Evolutionary conservation across 345 rosid genomes (phyloP), one percentile per base, ranked within the genome.

Genomic region (Boechera stricta): DNA sequence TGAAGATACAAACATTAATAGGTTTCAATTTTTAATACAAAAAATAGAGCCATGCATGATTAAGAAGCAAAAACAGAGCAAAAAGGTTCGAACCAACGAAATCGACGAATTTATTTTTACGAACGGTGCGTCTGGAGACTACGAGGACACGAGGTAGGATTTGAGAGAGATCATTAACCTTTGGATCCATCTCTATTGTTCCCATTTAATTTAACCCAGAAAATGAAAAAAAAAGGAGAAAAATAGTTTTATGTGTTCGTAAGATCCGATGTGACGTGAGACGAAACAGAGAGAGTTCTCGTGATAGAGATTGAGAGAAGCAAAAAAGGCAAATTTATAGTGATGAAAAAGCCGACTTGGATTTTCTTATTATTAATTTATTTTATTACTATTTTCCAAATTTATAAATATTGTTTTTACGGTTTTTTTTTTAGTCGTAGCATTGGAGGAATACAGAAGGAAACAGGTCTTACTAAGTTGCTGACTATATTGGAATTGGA

Each of bases 71-170:
- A 52, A 38, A 12, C 68, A 42, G 55, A 62, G 61, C 4, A 16
- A 28, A 51, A 35, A 16, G 7, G n/a, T 13, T 29, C 52, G 35
- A 58, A 85, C 90, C 89, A 51, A 87, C 93, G 75, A 86, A 89
- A 75, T 89, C 87, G 7, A 85, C 89, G 56, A 84, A 86, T 80
- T 87, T 87, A 70, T 89, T 87, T 83, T 87, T 85, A 49, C 88
- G 89, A 82, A 88, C 82, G 32, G 86, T 81, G n/a, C 87, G 79
- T 60, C 89, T 69, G 29, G 93, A 85, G 84, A 88, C 88, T 38
- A 88, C 85, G 31, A 88, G 86, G 75, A 87, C 90, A 56, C 93
- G 82, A 11, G 89, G 86, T 47, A 86, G 93, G 75, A 80, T 69
- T 66, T 72, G 83, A 2, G 86, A 85, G 72, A 88, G 87, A 77